These are phyloP conservation scores for Neonectria magnoliae DNA, from an alignment of 2,329 filamentous ascomycete genomes.

Conservation along the genomic window DNA sequence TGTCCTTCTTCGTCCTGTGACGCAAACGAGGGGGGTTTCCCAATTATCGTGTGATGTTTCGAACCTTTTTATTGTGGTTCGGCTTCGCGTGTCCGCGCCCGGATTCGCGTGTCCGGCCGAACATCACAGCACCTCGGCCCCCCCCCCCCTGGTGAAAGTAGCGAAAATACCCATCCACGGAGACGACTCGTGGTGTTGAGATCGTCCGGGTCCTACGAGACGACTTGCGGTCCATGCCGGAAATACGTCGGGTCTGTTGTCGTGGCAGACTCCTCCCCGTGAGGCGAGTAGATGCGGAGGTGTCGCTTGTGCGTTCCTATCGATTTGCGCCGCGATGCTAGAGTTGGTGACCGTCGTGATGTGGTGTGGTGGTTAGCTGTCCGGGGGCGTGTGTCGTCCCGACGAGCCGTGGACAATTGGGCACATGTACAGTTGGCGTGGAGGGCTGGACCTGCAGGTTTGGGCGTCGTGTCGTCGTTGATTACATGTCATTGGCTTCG, in stretches of 20 bases:
- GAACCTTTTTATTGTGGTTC: neutral
- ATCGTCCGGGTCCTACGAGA: neutral
- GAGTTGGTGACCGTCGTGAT: neutral
- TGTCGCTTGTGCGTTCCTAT: neutral
- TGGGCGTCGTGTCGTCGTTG: neutral
- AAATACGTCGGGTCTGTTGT: neutral
- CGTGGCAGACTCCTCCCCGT: neutral
- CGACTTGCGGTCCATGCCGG: neutral
- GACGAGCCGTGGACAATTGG: neutral
- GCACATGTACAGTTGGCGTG: neutral
- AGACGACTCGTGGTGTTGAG: neutral
- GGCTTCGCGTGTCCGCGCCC: neutral
- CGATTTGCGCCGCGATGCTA: neutral
- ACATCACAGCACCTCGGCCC: neutral
- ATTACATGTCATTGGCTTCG: neutral
- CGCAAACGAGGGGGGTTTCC: neutral
- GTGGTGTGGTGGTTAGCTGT: neutral
- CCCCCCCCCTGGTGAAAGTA: neutral
- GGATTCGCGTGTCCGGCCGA: neutral
- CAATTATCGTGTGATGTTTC: neutral
- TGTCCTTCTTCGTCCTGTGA: neutral
- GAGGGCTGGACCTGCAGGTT: neutral
- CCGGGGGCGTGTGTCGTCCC: neutral
- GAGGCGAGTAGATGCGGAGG: neutral
- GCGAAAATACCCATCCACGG: neutral